Evolutionary conservation across 768 basidiomycete species (phyloP).

Genomic region (Hypsizygus marmoreus): DNA sequence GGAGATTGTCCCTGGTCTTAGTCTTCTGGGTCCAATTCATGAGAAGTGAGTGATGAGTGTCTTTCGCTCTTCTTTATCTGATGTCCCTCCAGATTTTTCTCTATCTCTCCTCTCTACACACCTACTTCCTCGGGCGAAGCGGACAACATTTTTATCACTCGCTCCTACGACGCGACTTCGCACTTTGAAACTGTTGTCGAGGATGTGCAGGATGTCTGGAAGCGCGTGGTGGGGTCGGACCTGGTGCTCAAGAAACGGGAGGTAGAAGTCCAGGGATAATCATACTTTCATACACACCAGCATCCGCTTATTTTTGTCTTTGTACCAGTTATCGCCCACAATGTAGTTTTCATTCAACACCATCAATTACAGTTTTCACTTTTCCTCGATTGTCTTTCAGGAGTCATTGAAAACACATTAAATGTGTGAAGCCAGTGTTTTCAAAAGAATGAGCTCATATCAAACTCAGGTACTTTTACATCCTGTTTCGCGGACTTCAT

Average conservation of each 20-base stretch:
- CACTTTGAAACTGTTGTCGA: constrained; percentile 99
- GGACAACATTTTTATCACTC: constrained; percentile 96
- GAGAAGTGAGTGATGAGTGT: constrained; percentile 71
- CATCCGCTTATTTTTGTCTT: not conserved
- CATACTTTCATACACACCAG: constrained; percentile 1
- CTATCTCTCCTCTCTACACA: constrained; percentile 84
- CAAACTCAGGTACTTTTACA: constrained; percentile 83
- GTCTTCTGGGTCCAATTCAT: constrained; percentile 87
- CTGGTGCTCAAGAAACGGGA: constrained; percentile 90
- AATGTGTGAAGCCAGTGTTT: too few species aligned
- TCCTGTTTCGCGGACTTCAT: constrained; percentile 93
- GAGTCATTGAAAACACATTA: too few species aligned
- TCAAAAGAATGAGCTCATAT: constrained; percentile 78
- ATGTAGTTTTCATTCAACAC: constrained; percentile 15
- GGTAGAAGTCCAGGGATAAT: constrained; percentile 56
- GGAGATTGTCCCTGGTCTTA: constrained; percentile 90
- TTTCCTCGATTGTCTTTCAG: too few species aligned
- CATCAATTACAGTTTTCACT: not conserved
- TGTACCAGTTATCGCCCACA: constrained; percentile 10
- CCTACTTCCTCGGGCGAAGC: constrained; percentile 78
- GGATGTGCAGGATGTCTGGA: constrained; percentile 96
- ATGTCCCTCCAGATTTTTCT: constrained; percentile 71
- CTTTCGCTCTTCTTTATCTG: not conserved
- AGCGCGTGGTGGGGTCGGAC: constrained; percentile 75
- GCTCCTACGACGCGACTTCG: constrained; percentile 96